Evolutionary conservation across 2,329 filamentous ascomycete species (phyloP), one percentile per base, ranked within the genome.

Genomic region (Sarocladium kiliense): DNA sequence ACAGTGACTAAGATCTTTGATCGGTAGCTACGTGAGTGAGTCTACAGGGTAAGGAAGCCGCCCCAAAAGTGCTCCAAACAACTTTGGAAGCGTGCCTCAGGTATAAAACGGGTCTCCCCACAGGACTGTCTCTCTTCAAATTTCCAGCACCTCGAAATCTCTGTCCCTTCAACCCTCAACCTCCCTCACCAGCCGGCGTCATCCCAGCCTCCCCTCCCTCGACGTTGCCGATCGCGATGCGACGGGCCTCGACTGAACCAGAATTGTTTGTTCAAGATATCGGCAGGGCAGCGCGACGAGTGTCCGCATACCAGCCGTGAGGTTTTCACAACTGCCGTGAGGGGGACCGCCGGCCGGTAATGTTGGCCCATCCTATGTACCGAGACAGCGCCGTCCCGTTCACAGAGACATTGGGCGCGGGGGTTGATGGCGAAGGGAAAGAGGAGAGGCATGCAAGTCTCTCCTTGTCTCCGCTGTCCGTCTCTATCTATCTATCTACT

Each of bases 321-420:
- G 23, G 25, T 47, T 47, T 47, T 47, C 44, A 44, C 19, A 6
- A 10, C 36, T 18, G 36, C 41, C 41, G 21, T 21, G 18, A 23
- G 6, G n/a, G n/a, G 16, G n/a, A 44, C 23, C 11, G 12, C 7
- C 41, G 41, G 41, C 18, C 21, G 41, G 41, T 25, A 21, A 25
- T 25, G 41, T 7, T 44, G 18, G 19, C 21, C 18, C 21, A 25
- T 44, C 19, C 25, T 14, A 47, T n/a, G 44, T 47, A 47, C 44
- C 44, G 44, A 47, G 44, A 47, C 44, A 47, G 7, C 21, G 25
- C 25, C 44, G 25, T 47, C 44, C 44, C 25, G n/a, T 30, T n/a
- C 7, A 23, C 44, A 47, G 44, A 47, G 44, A 47, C 44, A 47
- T 47, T 47, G n/a, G 44, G 5, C 25, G 23, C 25, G 44, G 44